Conservation (phyloP, 2,329 filamentous ascomycete species). For the Paecilomyces dactylethromorphus region DNA sequence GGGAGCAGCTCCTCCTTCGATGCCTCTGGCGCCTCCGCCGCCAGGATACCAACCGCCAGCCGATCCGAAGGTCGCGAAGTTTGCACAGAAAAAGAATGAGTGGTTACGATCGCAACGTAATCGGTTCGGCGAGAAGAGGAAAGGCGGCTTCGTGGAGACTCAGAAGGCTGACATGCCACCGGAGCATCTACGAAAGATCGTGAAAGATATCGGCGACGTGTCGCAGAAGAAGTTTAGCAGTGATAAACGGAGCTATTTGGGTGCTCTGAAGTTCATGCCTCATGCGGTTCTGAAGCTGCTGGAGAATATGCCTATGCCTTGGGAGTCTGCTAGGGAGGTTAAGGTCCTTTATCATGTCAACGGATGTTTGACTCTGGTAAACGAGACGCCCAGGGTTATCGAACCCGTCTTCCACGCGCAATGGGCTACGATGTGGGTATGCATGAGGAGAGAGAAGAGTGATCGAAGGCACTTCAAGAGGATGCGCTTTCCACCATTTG, state of each 20-base stretch:
- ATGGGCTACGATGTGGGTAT: slow-evolving; percentile 99
- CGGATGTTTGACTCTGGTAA: slow-evolving; percentile 91
- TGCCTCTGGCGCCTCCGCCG: slow-evolving; percentile 64
- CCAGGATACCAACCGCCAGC: slow-evolving; percentile 75
- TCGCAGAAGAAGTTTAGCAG: slow-evolving; percentile 99
- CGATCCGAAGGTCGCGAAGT: slow-evolving; percentile 84
- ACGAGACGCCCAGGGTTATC: slow-evolving; percentile 93
- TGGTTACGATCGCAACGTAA: slow-evolving; percentile 89
- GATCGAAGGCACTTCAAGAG: slow-evolving; percentile 94
- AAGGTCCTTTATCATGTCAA: slow-evolving; percentile 99
- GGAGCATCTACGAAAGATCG: slow-evolving; percentile 96
- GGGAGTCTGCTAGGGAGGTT: slow-evolving; percentile 92
- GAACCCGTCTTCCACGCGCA: slow-evolving; percentile 97
- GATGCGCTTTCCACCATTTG: slow-evolving; percentile 97
- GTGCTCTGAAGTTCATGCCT: slow-evolving; percentile 98
- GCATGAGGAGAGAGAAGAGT: slow-evolving; percentile 96
- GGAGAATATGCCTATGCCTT: slow-evolving; percentile 99
- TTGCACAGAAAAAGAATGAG: slow-evolving; percentile 98
- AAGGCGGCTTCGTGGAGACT: slow-evolving; percentile 92
- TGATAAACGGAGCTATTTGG: slow-evolving; percentile 96
- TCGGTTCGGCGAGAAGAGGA: slow-evolving; percentile 93
- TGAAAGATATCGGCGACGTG: slow-evolving; percentile 96
- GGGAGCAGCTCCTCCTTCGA: slow-evolving; percentile 47
- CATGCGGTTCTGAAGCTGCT: slow-evolving; percentile 94
- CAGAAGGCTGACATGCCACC: slow-evolving; percentile 99